Conservation (phyloP, 371 early-diverging fungal genomes). For the Syncephalastrum monosporum region DNA sequence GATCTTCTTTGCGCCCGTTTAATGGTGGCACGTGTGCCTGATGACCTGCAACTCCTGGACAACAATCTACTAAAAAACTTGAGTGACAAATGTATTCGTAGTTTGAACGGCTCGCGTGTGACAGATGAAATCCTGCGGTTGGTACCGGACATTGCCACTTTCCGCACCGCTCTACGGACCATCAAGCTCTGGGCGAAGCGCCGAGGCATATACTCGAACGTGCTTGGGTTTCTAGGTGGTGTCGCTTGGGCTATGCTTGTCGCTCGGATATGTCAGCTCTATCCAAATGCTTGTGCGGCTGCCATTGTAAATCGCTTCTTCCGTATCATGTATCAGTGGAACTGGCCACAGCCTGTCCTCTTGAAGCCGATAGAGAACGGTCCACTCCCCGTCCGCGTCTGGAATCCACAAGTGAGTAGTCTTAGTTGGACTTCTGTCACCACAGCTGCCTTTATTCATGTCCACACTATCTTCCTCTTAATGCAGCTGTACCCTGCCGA, state of each 20-base stretch:
- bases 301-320: conserved; percentile 93
- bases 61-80: conserved; percentile 87
- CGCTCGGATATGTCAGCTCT: conserved; percentile 97
- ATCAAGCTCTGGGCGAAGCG: conserved; percentile 99
- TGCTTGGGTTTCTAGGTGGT: conserved; percentile 99
- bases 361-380: conserved; percentile 93
- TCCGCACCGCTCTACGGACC: conserved; percentile 91
- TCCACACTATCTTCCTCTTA: background rate
- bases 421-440: too few relatives aligned
- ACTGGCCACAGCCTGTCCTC: conserved; percentile 98
- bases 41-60: conserved; percentile 87
- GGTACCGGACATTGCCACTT: conserved; percentile 91
- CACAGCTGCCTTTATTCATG: background rate
- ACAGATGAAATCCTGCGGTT: conserved; percentile 97
- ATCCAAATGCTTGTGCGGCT: conserved; percentile 93
- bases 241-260: conserved; percentile 99
- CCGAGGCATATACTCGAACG: conserved; percentile 94
- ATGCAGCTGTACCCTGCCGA: conserved; percentile 82
- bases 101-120: conserved; percentile 98
- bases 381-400: conserved; percentile 90
- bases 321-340: conserved; percentile 88
- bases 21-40: conserved; percentile 75
- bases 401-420: conserved; percentile 89
- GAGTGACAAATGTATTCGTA: conserved; percentile 93
- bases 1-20: conserved; percentile 97